Evolutionary conservation across 164 flowering plant genomes (phyloP), one percentile per base, ranked within the genome.

Genomic region (Vitis vinifera): DNA sequence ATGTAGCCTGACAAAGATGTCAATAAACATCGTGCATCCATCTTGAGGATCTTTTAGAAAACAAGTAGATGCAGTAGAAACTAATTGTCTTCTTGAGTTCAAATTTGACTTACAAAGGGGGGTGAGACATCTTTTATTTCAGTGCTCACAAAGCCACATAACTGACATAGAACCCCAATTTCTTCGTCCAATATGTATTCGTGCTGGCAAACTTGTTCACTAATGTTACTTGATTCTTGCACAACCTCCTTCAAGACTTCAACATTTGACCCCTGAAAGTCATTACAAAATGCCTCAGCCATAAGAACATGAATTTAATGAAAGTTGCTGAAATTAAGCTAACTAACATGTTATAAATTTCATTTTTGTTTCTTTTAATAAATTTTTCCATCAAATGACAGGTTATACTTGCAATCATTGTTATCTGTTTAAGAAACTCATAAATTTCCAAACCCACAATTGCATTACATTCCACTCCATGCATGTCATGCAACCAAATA

Each of bases 141-240:
- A 50, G 85, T 79, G 66, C 66, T 70, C 19, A 94, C 91, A 75
- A 63, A 71, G 62, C 92, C 87, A 69, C 99, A 94, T 19, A 84
- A 55, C 5, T 16, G 77, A 74, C 99, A 94, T 9, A 85, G 50
- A 27, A 86, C 56, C 29, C 99, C 99, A 60, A 94, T 70, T 84
- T 92, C 87, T 80, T 94, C 99, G 78, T 92, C 80, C 76, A 92
- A 17, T 62, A 62, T 83, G 78, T 66, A 89, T 12, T 85, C 86
- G 71, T 94, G 99, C 63, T 77, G 76, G 72, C 99, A 94, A 60
- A 55, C 11, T 14, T 62, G 65, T 57, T 31, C 69, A 14, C 53
- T 72, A 51, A 19, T 65, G 62, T 75, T 69, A 53, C 64, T 69
- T 51, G 80, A 58, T 56, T 72, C 77, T 51, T 71, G 59, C 44